Conservation (phyloP, 345 rosid genomes). For the Camelina sativa region DNA sequence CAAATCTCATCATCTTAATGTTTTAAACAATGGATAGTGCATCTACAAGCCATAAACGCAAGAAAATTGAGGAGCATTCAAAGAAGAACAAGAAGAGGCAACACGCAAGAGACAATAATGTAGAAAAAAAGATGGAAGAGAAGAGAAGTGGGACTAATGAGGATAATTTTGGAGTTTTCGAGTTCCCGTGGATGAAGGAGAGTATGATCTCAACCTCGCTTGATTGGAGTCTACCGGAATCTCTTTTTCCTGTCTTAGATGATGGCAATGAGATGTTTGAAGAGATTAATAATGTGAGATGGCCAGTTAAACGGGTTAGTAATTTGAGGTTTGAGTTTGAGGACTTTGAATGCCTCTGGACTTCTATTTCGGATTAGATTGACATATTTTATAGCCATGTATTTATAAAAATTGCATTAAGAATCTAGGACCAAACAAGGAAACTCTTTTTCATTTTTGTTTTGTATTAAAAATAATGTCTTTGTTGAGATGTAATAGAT, state of each 20-base stretch:
- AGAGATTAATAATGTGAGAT: conserved; percentile 41
- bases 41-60: conserved; percentile 33
- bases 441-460: not conserved
- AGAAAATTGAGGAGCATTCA: conserved; percentile 11
- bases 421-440: conserved; percentile 17
- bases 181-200: conserved; percentile 70
- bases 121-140: conserved; percentile 14
- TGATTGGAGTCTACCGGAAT: conserved; percentile 53
- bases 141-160: conserved; percentile 23
- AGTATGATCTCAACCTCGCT: conserved; percentile 55
- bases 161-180: conserved; percentile 55
- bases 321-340: conserved; percentile 45
- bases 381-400: not conserved
- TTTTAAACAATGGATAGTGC: conserved; percentile 31
- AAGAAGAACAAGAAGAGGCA: conserved; percentile 40
- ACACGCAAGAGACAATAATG: conserved; percentile 37
- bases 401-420: not conserved
- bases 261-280: conserved; percentile 44
- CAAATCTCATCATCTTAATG: conserved; percentile 14
- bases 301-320: conserved; percentile 45
- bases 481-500: conserved; percentile 18
- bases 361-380: conserved; percentile 39
- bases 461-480: not conserved
- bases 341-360: conserved; percentile 48
- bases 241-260: conserved; percentile 36